These are phyloP conservation scores for Penicillium ucsense DNA, from an alignment of 495 filamentous ascomycete genomes.

Conservation along the genomic window DNA sequence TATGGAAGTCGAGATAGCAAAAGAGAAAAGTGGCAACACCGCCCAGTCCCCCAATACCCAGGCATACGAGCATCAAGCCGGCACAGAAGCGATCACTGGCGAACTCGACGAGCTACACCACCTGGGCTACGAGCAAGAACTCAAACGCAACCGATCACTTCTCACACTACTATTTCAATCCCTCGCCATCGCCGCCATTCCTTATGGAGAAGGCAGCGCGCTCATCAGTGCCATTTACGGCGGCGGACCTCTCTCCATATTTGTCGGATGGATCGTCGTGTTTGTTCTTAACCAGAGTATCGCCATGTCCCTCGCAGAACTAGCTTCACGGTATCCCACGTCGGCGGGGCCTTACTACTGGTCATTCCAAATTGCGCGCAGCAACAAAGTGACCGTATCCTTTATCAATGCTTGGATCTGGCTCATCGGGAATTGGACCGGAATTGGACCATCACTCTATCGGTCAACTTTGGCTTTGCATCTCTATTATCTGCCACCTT, in stretches of 20 bases:
- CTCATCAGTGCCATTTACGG: constrained; percentile 36
- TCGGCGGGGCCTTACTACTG: constrained; percentile 44
- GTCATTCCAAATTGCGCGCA: constrained; percentile 30
- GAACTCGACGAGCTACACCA: constrained; percentile 20
- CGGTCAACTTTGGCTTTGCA: constrained; percentile 58
- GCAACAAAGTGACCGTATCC: constrained; percentile 35
- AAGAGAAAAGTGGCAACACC: background rate
- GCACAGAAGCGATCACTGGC: constrained; percentile 6
- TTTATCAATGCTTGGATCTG: constrained; percentile 63
- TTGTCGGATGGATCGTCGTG: constrained; percentile 35
- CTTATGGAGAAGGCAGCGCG: constrained; percentile 38
- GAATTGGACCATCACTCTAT: constrained; percentile 60
- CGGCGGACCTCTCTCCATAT: constrained; percentile 32
- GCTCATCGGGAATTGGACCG: constrained; percentile 60
- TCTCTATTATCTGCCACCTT: constrained; percentile 49
- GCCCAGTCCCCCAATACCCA: background rate
- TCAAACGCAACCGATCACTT: constrained; percentile 29
- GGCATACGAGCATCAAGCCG: constrained; percentile 8
- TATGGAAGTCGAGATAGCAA: no score
- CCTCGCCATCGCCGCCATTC: constrained; percentile 34
- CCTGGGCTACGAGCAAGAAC: constrained; percentile 30
- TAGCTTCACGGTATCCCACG: constrained; percentile 41
- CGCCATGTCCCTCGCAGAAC: constrained; percentile 35
- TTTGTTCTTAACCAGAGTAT: constrained; percentile 29
- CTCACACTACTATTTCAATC: constrained; percentile 28